Conservation (phyloP, 1,139 yeast genomes). For the Yamadazyma atmosphaerica region DNA sequence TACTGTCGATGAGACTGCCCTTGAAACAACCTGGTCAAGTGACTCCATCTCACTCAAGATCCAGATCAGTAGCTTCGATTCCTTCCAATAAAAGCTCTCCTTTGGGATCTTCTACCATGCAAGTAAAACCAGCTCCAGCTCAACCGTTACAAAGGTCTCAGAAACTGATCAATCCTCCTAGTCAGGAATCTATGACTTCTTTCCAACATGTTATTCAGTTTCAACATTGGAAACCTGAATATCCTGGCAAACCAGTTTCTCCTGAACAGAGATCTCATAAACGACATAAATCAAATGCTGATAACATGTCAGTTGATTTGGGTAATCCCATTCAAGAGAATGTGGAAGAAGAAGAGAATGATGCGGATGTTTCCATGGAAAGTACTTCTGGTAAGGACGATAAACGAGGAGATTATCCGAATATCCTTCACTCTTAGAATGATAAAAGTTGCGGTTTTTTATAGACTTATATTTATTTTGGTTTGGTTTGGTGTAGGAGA, state of each 20-base stretch:
- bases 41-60: slow-evolving; percentile 11
- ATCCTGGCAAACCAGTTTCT: slow-evolving; percentile 17
- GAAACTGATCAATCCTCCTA: slow-evolving; percentile 36
- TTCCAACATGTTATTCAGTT: slow-evolving; percentile 53
- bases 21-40: slow-evolving; percentile 2
- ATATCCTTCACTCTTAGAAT: slow-evolving; percentile 1
- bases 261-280: slow-evolving; percentile 14
- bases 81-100: slow-evolving; percentile 20
- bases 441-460: neutral
- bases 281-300: slow-evolving; percentile 18
- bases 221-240: slow-evolving; percentile 54
- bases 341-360: slow-evolving; percentile 5
- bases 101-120: slow-evolving; percentile 36
- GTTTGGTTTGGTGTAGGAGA: neutral
- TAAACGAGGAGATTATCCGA: slow-evolving; percentile 3
- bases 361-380: slow-evolving; percentile 16
- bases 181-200: slow-evolving; percentile 53
- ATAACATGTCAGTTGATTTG: slow-evolving; percentile 19
- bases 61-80: slow-evolving; percentile 10
- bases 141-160: slow-evolving; percentile 40
- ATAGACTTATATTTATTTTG: neutral
- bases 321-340: slow-evolving; percentile 5
- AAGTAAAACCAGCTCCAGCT: slow-evolving; percentile 47
- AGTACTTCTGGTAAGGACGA: slow-evolving; percentile 4
- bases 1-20: neutral